Conservation (phyloP, 108 stramenopile genomes). For the Skeletonema tropicum region DNA sequence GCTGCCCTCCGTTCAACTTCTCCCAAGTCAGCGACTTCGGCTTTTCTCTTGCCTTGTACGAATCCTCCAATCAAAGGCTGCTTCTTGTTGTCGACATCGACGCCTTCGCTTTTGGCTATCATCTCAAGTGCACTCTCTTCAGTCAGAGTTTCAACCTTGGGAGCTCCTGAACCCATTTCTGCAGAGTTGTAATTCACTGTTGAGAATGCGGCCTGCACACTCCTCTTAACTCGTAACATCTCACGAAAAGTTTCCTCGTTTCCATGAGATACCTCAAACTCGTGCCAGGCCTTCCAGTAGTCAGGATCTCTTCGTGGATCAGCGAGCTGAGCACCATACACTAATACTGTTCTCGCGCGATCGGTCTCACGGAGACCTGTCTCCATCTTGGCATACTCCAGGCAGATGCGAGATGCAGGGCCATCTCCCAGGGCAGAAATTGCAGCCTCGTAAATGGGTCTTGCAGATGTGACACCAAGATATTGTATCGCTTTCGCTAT, state of each 20-base stretch:
- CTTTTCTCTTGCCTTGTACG: slow-evolving; percentile 66
- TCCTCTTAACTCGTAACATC: slow-evolving; percentile 94
- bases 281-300: slow-evolving; percentile 96
- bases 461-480: slow-evolving; percentile 88
- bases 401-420: slow-evolving; percentile 81
- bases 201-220: slow-evolving; percentile 92
- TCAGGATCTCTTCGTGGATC: slow-evolving; percentile 88
- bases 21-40: slow-evolving; percentile 71
- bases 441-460: slow-evolving; percentile 93
- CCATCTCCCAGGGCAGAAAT: slow-evolving; percentile 85
- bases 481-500: slow-evolving; percentile 90
- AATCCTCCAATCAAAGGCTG: slow-evolving; percentile 56
- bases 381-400: slow-evolving; percentile 95
- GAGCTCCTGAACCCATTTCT: slow-evolving; percentile 64
- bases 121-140: slow-evolving; percentile 86
- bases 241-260: slow-evolving; percentile 99
- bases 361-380: slow-evolving; percentile 93
- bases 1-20: slow-evolving; percentile 90
- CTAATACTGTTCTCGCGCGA: slow-evolving; percentile 89
- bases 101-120: slow-evolving; percentile 82
- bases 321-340: slow-evolving; percentile 95
- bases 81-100: slow-evolving; percentile 53
- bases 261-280: slow-evolving; percentile 96
- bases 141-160: slow-evolving; percentile 58
- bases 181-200: slow-evolving; percentile 93